Conservation (phyloP, 345 rosid genomes). For the Lumnitzera littorea region DNA sequence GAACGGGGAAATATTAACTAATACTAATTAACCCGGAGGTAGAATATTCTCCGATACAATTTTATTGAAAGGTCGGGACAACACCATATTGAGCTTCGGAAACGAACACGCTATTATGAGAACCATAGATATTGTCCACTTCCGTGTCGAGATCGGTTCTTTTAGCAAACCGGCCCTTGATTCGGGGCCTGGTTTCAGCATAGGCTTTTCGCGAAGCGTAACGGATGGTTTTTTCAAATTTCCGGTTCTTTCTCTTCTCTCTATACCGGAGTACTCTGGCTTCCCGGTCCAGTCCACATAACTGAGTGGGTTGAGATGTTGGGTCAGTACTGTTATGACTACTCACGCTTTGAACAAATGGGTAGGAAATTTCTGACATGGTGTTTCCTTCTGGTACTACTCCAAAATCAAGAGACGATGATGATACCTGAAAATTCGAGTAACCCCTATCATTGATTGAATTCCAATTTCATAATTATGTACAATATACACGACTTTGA, state of each 20-base stretch:
- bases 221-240: conserved; percentile 36
- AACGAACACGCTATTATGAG: conserved; percentile 6
- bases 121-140: conserved; percentile 5
- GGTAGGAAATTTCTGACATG: conserved; percentile 18
- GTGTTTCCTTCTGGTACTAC: conserved; percentile 30
- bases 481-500: no score
- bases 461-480: no score
- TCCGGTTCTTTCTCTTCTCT: conserved; percentile 37
- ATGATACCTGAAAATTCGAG: conserved; percentile 24
- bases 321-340: not conserved
- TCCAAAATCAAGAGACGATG: conserved; percentile 30
- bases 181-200: conserved; percentile 38
- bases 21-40: no score
- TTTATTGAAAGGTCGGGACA: conserved; percentile 23
- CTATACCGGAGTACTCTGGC: conserved; percentile 39
- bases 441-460: not conserved
- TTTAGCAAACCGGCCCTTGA: conserved; percentile 39
- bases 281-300: conserved; percentile 21
- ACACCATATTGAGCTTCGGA: conserved; percentile 24
- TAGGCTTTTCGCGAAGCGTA: conserved; percentile 47
- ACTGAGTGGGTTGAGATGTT: conserved; percentile 7
- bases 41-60: no score
- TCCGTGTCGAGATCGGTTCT: conserved; percentile 14
- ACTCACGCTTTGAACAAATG: conserved; percentile 9
- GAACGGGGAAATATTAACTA: no score